phyloP scores from a whole-genome alignment of 768 basidiomycete genomes.

The Russula vinacea region DNA sequence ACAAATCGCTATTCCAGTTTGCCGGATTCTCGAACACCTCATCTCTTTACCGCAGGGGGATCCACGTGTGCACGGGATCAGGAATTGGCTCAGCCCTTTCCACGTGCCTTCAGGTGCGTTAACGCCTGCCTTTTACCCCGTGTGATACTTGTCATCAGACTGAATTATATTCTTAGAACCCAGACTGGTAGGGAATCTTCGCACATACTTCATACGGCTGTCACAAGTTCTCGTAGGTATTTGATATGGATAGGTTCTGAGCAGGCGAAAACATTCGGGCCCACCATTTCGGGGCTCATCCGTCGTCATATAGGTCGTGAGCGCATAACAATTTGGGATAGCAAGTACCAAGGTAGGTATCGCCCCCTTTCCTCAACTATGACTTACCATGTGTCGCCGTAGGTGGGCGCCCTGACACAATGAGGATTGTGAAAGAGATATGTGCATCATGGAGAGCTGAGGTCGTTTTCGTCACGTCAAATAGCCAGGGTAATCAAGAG shows the following conservation, averaged over 20 bases:
- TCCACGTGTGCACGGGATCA: constrained; percentile 79
- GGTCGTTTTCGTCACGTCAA: constrained; percentile 84
- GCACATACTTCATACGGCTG: not conserved
- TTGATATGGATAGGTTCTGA: constrained; percentile 85
- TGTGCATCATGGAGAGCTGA: constrained; percentile 71
- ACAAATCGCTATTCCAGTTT: constrained; percentile 44
- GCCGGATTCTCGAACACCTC: constrained; percentile 81
- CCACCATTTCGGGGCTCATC: constrained; percentile 72
- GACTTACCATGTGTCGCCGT: not conserved
- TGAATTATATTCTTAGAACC: constrained; percentile 51
- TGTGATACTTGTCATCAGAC: not conserved
- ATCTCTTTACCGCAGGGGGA: constrained; percentile 71
- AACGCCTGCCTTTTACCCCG: not conserved
- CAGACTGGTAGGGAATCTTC: constrained; percentile 52
- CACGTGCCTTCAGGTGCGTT: constrained; percentile 40
- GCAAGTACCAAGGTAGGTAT: constrained; percentile 47
- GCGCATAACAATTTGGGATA: constrained; percentile 74
- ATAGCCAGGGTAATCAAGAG: constrained; percentile 72
- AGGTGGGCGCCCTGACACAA: constrained; percentile 72
- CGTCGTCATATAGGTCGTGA: constrained; percentile 69
- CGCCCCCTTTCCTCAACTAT: not conserved
- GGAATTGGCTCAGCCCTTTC: constrained; percentile 78
- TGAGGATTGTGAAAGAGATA: constrained; percentile 69
- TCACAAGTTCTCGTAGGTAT: constrained; percentile 46
- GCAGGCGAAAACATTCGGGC: constrained; percentile 81